Evolutionary conservation across 108 stramenopile genomes (phyloP).

Genomic region (Licmophora abbreviata): DNA sequence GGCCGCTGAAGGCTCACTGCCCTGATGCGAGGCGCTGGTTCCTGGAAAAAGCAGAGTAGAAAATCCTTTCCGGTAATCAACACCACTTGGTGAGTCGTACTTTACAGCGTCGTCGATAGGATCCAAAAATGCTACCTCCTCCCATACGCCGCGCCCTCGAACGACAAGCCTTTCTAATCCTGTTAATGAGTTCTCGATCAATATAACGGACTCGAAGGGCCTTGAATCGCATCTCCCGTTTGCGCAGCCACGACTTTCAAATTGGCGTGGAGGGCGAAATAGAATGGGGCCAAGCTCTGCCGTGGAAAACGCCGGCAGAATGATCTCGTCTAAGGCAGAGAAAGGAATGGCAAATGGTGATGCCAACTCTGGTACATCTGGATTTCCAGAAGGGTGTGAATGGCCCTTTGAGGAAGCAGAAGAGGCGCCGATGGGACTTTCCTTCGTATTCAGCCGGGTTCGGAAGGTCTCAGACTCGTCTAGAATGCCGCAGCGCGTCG

Average conservation of each 20-base stretch:
- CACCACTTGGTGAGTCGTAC: constrained; percentile 47
- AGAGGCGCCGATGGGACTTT: constrained; percentile 64
- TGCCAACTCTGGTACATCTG: constrained; percentile 13
- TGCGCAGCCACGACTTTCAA: too few relatives aligned
- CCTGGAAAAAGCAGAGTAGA: constrained; percentile 62
- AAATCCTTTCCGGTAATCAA: constrained; percentile 62
- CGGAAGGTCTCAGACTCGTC: too few relatives aligned
- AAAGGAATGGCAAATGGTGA: constrained; percentile 58
- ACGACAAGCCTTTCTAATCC: constrained; percentile 64
- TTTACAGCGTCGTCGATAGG: constrained; percentile 20
- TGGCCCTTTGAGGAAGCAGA: constrained; percentile 48
- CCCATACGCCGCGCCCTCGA: constrained; percentile 48
- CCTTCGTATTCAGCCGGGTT: constrained; percentile 26
- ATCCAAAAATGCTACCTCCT: constrained; percentile 61
- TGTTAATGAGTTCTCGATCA: constrained; percentile 76
- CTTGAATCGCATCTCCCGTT: constrained; percentile 30
- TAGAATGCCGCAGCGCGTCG: constrained; percentile 58
- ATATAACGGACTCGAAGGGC: constrained; percentile 43
- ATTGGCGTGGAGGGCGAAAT: constrained; percentile 78
- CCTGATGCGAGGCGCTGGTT: constrained; percentile 11
- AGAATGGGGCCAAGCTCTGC: constrained; percentile 65
- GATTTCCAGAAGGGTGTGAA: constrained; percentile 3
- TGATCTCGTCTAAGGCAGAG: constrained; percentile 49
- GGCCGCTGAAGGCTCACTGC: constrained; percentile 9
- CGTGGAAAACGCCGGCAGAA: constrained; percentile 60